These are phyloP conservation scores for Neofusicoccum kwambonambiense DNA, from an alignment of 2,329 filamentous ascomycete genomes.

Conservation along the genomic window DNA sequence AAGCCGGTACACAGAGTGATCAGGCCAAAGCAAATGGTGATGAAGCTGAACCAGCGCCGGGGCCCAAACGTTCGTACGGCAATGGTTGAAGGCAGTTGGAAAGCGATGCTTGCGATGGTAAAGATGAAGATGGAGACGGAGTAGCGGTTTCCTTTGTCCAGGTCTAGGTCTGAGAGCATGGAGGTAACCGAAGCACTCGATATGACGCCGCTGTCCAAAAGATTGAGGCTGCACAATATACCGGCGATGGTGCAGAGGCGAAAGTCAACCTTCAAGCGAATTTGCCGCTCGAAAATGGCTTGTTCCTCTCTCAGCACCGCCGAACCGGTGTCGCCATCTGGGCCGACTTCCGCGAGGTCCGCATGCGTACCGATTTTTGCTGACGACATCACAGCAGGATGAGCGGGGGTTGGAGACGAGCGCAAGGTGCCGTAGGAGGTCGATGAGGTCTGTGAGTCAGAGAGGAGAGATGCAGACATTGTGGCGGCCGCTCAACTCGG, in stretches of 20 bases:
- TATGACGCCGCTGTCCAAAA: conserved; percentile 69
- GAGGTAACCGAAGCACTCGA: conserved; percentile 68
- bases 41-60: conserved; percentile 59
- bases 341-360: neutral
- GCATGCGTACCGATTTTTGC: neutral
- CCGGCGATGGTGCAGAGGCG: conserved; percentile 70
- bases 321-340: neutral
- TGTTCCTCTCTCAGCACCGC: conserved; percentile 14
- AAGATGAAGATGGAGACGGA: conserved; percentile 73
- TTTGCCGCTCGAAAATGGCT: conserved; percentile 41
- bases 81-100: conserved; percentile 67
- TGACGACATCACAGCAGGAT: neutral
- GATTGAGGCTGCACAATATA: conserved; percentile 67
- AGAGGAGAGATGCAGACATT: neutral
- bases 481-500: neutral
- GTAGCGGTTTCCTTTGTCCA: conserved; percentile 63
- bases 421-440: conserved; percentile 10
- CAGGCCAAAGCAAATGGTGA: conserved; percentile 61
- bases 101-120: conserved; percentile 65
- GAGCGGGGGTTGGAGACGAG: neutral
- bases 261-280: conserved; percentile 65
- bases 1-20: conserved; percentile 70
- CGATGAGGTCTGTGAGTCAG: neutral
- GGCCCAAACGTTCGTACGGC: conserved; percentile 65
- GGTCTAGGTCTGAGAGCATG: conserved; percentile 62